Conservation (phyloP, 768 basidiomycete species). For the Hemileccinum rubropunctum region DNA sequence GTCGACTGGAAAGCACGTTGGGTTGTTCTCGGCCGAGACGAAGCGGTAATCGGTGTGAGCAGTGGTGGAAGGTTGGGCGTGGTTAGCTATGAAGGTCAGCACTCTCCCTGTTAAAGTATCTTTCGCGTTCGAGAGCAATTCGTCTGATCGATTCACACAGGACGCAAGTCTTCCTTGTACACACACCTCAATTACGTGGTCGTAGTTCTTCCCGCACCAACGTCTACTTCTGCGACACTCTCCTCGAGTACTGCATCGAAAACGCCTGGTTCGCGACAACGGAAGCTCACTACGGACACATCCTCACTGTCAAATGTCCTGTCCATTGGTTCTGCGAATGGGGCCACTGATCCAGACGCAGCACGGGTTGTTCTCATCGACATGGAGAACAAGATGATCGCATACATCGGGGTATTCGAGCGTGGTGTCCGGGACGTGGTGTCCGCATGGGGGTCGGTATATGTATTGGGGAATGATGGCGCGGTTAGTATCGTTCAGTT, state of each 20-base stretch:
- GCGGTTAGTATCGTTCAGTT: conserved; percentile 45
- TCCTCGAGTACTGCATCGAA: conserved; percentile 61
- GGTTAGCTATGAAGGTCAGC: conserved; percentile 87
- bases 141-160: conserved; percentile 8
- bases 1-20: conserved; percentile 73
- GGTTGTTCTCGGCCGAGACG: conserved; percentile 85
- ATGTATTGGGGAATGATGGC: conserved; percentile 75
- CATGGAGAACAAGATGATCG: conserved; percentile 86
- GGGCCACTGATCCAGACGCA: conserved; percentile 50
- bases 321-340: conserved; percentile 37
- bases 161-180: conserved; percentile 67
- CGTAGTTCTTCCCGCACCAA: conserved; percentile 84
- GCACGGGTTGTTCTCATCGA: conserved; percentile 86
- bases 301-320: conserved; percentile 9
- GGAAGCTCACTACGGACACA: conserved; percentile 19
- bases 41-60: conserved; percentile 86
- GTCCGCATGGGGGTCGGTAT: conserved; percentile 78
- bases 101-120: too few relatives aligned
- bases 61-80: conserved; percentile 80
- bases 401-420: conserved; percentile 76
- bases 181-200: conserved; percentile 82
- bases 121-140: not conserved
- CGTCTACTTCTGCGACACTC: conserved; percentile 50
- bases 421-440: conserved; percentile 83
- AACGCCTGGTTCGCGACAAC: conserved; percentile 16